These are phyloP conservation scores for Hypoxylon sp. DNA, from an alignment of 2,329 filamentous ascomycete genomes.

Conservation along the genomic window DNA sequence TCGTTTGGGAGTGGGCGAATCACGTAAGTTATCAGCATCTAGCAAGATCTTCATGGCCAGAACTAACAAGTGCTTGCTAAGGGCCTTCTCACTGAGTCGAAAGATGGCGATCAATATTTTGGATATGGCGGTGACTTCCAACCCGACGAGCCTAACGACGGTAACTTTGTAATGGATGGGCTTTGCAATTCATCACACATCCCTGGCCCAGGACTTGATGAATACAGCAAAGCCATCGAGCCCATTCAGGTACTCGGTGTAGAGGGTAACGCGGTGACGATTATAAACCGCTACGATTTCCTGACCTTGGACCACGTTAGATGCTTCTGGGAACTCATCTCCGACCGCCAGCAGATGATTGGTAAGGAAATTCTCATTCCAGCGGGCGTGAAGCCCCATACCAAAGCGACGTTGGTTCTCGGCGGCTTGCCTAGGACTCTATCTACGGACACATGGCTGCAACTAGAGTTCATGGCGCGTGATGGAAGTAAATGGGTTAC, in stretches of 20 bases:
- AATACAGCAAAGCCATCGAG: slow-evolving; percentile 72
- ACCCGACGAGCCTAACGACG: slow-evolving; percentile 70
- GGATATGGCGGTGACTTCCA: slow-evolving; percentile 75
- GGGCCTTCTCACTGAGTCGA: slow-evolving; percentile 61
- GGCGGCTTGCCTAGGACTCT: slow-evolving; percentile 52
- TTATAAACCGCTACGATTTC: slow-evolving; percentile 71
- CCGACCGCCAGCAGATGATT: slow-evolving; percentile 57
- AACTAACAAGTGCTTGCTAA: slow-evolving; percentile 36
- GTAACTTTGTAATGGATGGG: slow-evolving; percentile 72
- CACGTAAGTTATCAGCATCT: slow-evolving; percentile 58
- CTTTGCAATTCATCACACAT: slow-evolving; percentile 65
- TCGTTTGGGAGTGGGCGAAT: slow-evolving; percentile 76
- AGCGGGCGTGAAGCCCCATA: slow-evolving; percentile 61
- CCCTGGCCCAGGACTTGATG: slow-evolving; percentile 66
- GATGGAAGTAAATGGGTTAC: slow-evolving; percentile 66
- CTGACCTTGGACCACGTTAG: slow-evolving; percentile 65
- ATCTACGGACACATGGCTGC: slow-evolving; percentile 63
- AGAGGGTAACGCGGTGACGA: slow-evolving; percentile 59
- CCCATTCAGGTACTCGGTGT: slow-evolving; percentile 68
- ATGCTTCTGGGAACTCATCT: slow-evolving; percentile 61
- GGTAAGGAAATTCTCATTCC: slow-evolving; percentile 60
- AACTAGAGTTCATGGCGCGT: slow-evolving; percentile 63
- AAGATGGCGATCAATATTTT: slow-evolving; percentile 64
- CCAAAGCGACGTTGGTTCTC: slow-evolving; percentile 55
- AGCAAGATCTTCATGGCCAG: not conserved